Conservation (phyloP, 192 early-diverging fungal genomes). For the Gigaspora rosea region DNA sequence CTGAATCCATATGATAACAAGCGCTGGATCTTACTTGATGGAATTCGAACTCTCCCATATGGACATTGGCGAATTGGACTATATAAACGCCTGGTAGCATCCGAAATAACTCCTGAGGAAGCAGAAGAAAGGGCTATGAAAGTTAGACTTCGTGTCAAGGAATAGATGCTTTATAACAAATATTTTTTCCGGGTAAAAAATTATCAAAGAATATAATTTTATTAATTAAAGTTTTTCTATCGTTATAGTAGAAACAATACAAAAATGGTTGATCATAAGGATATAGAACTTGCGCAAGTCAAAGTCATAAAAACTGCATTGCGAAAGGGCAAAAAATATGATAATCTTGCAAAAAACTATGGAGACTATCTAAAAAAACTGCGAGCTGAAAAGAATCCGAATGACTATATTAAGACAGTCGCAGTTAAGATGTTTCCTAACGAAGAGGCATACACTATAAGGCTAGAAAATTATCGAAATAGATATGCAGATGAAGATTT, state of each 20-base stretch:
- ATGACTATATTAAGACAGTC: constrained; percentile 2
- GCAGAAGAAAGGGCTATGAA: constrained; percentile 30
- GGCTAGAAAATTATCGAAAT: background rate
- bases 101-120: constrained; percentile 4
- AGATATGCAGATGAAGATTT: background rate
- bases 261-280: constrained; percentile 3
- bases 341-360: constrained; percentile 20
- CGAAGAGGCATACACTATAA: background rate
- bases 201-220: background rate
- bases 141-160: background rate
- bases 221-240: constrained; percentile 13
- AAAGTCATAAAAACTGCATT: constrained; percentile 6
- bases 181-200: constrained; percentile 1
- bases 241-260: constrained; percentile 1
- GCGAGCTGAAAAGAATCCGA: constrained; percentile 14
- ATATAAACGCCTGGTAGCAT: constrained; percentile 14
- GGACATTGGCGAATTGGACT: constrained; percentile 18
- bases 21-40: constrained; percentile 21
- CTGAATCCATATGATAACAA: constrained; percentile 28
- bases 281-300: background rate
- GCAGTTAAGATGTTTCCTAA: constrained; percentile 1
- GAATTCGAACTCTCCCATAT: constrained; percentile 24
- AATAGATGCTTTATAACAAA: background rate
- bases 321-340: constrained; percentile 16
- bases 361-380: constrained; percentile 8